phyloP scores from a whole-genome alignment of 192 early-diverging fungal species.

The Dissophora globulifera region DNA sequence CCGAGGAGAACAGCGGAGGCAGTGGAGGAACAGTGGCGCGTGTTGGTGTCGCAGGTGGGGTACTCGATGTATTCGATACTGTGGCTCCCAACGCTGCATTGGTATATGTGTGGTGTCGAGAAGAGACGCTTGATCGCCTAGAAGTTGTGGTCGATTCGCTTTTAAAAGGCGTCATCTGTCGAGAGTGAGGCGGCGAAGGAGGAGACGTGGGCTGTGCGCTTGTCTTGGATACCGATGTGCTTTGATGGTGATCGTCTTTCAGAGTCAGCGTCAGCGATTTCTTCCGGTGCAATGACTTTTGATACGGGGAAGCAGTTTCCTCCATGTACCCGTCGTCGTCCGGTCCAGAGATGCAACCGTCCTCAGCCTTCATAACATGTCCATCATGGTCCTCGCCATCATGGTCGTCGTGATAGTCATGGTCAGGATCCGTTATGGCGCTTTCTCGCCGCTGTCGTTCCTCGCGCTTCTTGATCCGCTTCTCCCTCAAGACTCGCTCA shows the following conservation, averaged over 20 bases:
- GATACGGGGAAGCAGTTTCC: not conserved
- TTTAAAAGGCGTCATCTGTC: conserved; percentile 20
- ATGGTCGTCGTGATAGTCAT: conserved; percentile 3
- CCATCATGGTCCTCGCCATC: not conserved
- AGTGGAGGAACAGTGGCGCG: not conserved
- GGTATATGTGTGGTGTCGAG: not conserved
- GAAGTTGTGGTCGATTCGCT: not conserved
- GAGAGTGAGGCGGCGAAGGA: conserved; percentile 27
- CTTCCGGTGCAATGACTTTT: not conserved
- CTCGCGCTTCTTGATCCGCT: conserved; percentile 24
- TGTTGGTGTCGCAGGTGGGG: conserved; percentile 30
- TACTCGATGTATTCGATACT: conserved; percentile 11
- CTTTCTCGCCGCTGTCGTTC: conserved; percentile 6
- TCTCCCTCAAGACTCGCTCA: conserved; percentile 24
- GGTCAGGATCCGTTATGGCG: conserved; percentile 1
- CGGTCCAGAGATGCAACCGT: not conserved
- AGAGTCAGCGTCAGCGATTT: not conserved
- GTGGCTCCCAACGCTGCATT: not conserved
- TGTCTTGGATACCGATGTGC: not conserved
- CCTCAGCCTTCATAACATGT: not conserved
- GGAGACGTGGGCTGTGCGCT: conserved; percentile 5
- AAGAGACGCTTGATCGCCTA: not conserved
- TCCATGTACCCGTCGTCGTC: not conserved
- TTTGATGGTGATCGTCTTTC: not conserved
- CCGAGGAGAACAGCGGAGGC: not conserved